Evolutionary conservation across 2,329 filamentous ascomycete genomes (phyloP), one percentile per base, ranked within the genome.

Genomic region (Sporothrix sp.): DNA sequence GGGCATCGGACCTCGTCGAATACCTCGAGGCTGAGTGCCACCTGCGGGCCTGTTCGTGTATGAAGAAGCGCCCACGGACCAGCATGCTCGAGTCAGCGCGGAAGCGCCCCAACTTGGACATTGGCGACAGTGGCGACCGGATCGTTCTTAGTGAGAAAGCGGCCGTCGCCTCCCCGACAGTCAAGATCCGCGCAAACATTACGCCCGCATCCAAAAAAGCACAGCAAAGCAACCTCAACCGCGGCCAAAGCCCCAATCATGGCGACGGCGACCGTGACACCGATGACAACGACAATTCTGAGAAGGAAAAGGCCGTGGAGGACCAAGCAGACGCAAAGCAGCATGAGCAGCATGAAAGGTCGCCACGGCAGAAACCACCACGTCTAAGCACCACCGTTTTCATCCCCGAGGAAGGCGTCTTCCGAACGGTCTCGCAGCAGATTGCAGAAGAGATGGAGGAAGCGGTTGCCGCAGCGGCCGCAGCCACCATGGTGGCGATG

Each of bases 21-120:
- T 90, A 87, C 64, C 71, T 90, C 62, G 79, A 86, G 61, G 76
- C 84, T 50, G 85, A 91, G 63, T 88, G 84, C 63, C 74, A 79
- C 45, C 75, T 89, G 56, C 74, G 76, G 42, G 80, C 76, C 65
- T 87, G 84, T 67, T 70, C 75, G 1, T 84, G 81, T 61, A 75
- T 69, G 53, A 75, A 70, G 56, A 60, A 63, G 35, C 63, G 64
- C 14, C 60, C 62, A 10, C 58, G 63, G 10, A 57, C 61, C 38
- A 67, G 63, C 59, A 54, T 61, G 27, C 39, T 56, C 20, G 47
- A 53, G 49, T 48, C 54, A 47, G 58, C 68, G 61, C 54, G 67
- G 64, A 67, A 67, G 51, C 65, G 68, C 14, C 54, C 60, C 7
- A 61, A 62, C 27, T 55, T 67, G 14, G 61, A 65, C 30, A 64